A percentile compares a stretch with the other conserved stretches of the same genome.
Conservation (phyloP, 192 early-diverging fungal genomes). For the Linnemannia hyalina region DNA sequence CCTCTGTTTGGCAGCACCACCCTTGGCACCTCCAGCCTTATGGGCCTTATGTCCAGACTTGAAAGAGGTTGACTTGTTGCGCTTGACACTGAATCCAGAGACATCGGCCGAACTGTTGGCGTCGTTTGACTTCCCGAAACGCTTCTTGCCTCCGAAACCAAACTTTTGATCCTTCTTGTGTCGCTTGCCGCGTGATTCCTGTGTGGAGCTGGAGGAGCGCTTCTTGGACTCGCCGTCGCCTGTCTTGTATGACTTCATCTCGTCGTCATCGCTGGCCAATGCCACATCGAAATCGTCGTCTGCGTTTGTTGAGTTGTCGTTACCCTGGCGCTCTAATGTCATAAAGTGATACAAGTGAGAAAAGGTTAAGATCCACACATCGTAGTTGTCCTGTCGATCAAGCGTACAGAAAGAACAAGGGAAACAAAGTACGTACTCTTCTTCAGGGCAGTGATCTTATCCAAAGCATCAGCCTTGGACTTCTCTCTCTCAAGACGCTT, state of each 20-base stretch:
- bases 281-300: slow-evolving; percentile 83
- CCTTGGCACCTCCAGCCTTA: slow-evolving; percentile 36
- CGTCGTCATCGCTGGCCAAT: slow-evolving; percentile 59
- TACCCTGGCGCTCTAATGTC: slow-evolving; percentile 67
- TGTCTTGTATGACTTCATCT: slow-evolving; percentile 44
- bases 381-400: background rate
- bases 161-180: slow-evolving; percentile 85
- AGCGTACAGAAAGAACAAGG: slow-evolving; percentile 11
- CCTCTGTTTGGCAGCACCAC: slow-evolving; percentile 42
- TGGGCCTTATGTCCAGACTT: slow-evolving; percentile 31
- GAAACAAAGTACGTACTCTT: slow-evolving; percentile 73
- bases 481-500: slow-evolving; percentile 91
- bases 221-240: slow-evolving; percentile 17
- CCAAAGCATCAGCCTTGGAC: slow-evolving; percentile 88
- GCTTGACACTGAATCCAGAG: slow-evolving; percentile 69
- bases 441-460: slow-evolving; percentile 92
- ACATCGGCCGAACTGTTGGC: slow-evolving; percentile 82
- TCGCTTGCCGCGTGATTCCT: slow-evolving; percentile 41
- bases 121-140: slow-evolving; percentile 82
- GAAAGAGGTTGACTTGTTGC: slow-evolving; percentile 56
- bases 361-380: background rate
- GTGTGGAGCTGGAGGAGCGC: slow-evolving; percentile 29
- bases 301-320: slow-evolving; percentile 53
- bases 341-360: background rate
- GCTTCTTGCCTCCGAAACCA: slow-evolving; percentile 93